Conservation (phyloP, 805 yeast species). For the Yarrowia deformans region DNA sequence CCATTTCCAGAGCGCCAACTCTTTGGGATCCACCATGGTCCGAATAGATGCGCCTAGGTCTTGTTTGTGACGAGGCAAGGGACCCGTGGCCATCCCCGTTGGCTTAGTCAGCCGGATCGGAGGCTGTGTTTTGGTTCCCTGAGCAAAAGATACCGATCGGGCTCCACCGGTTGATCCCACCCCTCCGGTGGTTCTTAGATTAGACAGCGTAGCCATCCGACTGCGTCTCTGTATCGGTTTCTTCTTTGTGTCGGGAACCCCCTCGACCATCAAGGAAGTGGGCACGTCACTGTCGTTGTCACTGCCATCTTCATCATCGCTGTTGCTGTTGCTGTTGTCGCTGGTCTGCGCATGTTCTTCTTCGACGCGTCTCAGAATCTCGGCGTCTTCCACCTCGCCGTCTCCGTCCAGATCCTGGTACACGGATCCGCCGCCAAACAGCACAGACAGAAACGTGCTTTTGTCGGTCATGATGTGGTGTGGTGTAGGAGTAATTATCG, state of each 20-base stretch:
- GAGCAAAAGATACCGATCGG: slow-evolving; percentile 26
- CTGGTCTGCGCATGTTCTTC: slow-evolving; percentile 3
- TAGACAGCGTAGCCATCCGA: background rate
- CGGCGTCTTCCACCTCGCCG: slow-evolving; percentile 31
- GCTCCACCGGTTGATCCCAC: background rate
- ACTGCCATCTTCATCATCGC: slow-evolving; percentile 8
- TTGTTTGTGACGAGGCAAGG: slow-evolving; percentile 21
- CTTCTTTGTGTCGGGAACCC: background rate
- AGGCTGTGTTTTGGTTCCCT: slow-evolving; percentile 1
- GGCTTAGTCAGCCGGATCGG: background rate
- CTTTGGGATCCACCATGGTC: slow-evolving; percentile 32
- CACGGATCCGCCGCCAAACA: slow-evolving; percentile 33
- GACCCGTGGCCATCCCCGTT: background rate
- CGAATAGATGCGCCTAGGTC: slow-evolving; percentile 27
- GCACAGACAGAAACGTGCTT: slow-evolving; percentile 32
- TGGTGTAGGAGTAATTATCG: background rate
- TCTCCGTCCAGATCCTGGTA: slow-evolving; percentile 31
- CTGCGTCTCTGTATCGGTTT: background rate
- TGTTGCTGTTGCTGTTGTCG: background rate
- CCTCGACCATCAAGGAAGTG: slow-evolving; percentile 17
- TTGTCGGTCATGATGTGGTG: slow-evolving; percentile 25
- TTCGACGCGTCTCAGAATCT: slow-evolving; percentile 29
- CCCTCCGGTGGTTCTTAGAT: background rate
- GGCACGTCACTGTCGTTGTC: slow-evolving; percentile 29
- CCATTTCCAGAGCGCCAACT: slow-evolving; percentile 89